phyloP scores from a whole-genome alignment of 2,329 filamentous ascomycete species.

The Septoria petroselini region DNA sequence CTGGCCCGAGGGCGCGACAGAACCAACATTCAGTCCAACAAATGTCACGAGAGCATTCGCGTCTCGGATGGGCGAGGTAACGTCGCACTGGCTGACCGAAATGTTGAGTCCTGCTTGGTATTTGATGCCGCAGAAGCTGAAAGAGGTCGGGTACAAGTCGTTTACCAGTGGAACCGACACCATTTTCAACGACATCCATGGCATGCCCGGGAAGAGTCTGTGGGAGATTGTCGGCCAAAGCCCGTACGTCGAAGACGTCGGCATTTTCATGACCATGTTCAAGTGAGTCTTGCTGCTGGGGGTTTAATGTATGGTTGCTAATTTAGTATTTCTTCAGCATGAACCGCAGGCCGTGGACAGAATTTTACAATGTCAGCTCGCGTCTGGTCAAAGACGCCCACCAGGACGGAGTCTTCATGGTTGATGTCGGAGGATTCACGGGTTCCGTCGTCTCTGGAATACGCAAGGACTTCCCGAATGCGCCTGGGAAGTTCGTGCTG shows the following conservation, averaged over 20 bases:
- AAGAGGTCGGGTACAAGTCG: slow-evolving; percentile 3
- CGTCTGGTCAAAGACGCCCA: slow-evolving; percentile 5
- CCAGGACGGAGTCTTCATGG: slow-evolving; percentile 11
- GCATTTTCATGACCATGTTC: slow-evolving; percentile 11
- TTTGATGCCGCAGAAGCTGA: background rate
- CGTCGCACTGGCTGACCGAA: slow-evolving; percentile 4
- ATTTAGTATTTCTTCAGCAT: too few species aligned
- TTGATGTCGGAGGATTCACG: slow-evolving; percentile 11
- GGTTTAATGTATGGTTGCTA: too few species aligned
- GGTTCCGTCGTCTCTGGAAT: slow-evolving; percentile 3
- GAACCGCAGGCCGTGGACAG: slow-evolving; percentile 4
- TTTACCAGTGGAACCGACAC: slow-evolving; percentile 1
- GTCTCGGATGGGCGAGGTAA: slow-evolving; percentile 2
- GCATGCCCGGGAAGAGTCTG: slow-evolving; percentile 2
- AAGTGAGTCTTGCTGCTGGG: background rate
- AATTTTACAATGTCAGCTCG: background rate
- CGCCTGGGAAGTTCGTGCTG: slow-evolving; percentile 10
- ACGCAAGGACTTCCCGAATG: background rate
- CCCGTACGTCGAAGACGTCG: slow-evolving; percentile 1
- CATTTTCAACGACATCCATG: slow-evolving; percentile 12
- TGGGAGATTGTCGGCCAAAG: slow-evolving; percentile 11
- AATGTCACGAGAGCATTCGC: slow-evolving; percentile 8
- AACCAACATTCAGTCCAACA: slow-evolving; percentile 1
- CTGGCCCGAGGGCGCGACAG: background rate
- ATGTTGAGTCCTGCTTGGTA: slow-evolving; percentile 6